A percentile compares a stretch with the other conserved stretches of the same genome.
These are phyloP conservation scores for Selaginella tamariscina DNA, from an alignment of 75 land plant genomes.

Conservation along the genomic window DNA sequence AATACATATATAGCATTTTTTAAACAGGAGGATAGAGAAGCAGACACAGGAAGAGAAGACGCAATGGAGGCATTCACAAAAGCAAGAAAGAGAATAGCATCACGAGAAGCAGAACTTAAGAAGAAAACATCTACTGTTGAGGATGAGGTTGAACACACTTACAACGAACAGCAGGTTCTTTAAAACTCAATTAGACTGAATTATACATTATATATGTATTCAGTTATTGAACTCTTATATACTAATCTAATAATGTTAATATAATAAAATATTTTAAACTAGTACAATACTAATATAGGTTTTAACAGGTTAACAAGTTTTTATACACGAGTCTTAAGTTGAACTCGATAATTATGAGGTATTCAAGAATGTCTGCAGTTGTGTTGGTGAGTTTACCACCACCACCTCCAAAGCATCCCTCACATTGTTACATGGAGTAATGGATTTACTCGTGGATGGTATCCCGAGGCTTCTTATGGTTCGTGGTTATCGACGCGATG, in stretches of 20 bases:
- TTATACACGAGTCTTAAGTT: slow-evolving; percentile 78
- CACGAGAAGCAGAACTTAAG: slow-evolving; percentile 44
- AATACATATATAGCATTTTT: no score
- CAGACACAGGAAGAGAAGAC: slow-evolving; percentile 55
- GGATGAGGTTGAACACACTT: slow-evolving; percentile 32
- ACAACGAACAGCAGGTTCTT: slow-evolving; percentile 82
- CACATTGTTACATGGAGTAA: slow-evolving; percentile 96
- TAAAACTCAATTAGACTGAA: no score
- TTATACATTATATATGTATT: no score
- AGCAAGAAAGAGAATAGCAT: slow-evolving; percentile 56
- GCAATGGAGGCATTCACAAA: slow-evolving; percentile 77
- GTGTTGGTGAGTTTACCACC: slow-evolving; percentile 97
- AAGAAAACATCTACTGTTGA: slow-evolving; percentile 36
- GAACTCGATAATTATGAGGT: slow-evolving; percentile 81
- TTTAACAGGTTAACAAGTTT: slow-evolving; percentile 58
- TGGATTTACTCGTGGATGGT: slow-evolving; percentile 92
- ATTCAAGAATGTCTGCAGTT: slow-evolving; percentile 95
- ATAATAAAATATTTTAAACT: no score
- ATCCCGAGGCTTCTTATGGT: slow-evolving; percentile 93
- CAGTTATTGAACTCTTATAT: no score
- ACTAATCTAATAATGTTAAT: no score
- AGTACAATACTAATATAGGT: not conserved
- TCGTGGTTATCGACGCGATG: slow-evolving; percentile 88
- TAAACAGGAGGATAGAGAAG: slow-evolving; percentile 40
- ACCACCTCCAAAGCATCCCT: slow-evolving; percentile 80